phyloP scores from a whole-genome alignment of 2,329 filamentous ascomycete genomes.

The Hypoxylon sp. region DNA sequence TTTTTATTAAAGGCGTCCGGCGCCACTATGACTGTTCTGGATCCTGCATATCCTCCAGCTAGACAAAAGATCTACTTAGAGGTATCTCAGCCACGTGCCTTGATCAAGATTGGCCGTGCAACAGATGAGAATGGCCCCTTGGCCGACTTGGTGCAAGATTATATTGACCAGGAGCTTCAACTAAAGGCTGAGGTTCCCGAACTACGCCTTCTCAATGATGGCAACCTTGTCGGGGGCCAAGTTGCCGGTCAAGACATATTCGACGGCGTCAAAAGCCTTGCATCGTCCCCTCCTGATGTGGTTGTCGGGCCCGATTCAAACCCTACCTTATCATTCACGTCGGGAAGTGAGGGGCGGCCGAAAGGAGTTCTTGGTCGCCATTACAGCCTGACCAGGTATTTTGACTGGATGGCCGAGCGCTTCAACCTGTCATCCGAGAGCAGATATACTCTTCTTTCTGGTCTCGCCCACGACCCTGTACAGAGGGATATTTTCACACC shows the following conservation, averaged over 20 bases:
- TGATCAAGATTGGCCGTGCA: conserved; percentile 82
- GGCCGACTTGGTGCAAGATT: conserved; percentile 67
- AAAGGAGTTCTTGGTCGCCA: conserved; percentile 92
- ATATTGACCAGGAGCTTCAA: conserved; percentile 79
- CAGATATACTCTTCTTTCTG: conserved; percentile 85
- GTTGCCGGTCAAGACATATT: conserved; percentile 78
- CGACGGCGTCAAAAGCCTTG: conserved; percentile 64
- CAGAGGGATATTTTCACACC: conserved; percentile 89
- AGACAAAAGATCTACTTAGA: conserved; percentile 88
- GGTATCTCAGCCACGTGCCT: conserved; percentile 79
- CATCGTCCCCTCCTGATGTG: conserved; percentile 74
- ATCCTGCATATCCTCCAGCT: conserved; percentile 85
- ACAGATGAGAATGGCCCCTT: conserved; percentile 75
- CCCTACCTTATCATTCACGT: conserved; percentile 81
- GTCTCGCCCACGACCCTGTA: conserved; percentile 84
- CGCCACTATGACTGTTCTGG: conserved; percentile 76
- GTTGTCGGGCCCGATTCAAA: conserved; percentile 88
- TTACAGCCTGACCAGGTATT: conserved; percentile 88
- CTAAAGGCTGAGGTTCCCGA: conserved; percentile 82
- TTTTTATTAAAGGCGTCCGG: conserved; percentile 61
- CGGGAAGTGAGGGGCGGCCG: conserved; percentile 81
- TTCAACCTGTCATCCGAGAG: conserved; percentile 81
- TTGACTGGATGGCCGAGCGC: conserved; percentile 90
- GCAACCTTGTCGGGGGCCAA: conserved; percentile 77
- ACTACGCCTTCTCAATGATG: conserved; percentile 79